Evolutionary conservation across 2,329 filamentous ascomycete genomes (phyloP).

Genomic region (Thelonectria blattea): DNA sequence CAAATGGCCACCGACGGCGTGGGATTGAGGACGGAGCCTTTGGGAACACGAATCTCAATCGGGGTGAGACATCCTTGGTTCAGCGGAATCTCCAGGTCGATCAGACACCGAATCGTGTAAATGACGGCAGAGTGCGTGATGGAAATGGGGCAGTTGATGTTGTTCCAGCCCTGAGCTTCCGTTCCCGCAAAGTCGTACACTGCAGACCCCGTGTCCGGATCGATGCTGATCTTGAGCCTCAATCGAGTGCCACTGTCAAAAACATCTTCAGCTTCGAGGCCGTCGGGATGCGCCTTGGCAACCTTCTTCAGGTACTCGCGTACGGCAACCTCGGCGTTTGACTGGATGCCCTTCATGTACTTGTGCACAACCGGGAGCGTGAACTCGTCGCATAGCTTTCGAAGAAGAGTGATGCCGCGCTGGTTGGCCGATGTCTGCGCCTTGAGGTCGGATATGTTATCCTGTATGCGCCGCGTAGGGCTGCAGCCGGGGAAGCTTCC

Average conservation of each 20-base stretch:
- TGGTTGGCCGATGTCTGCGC: conserved; percentile 52
- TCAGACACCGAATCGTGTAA: conserved; percentile 46
- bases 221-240: conserved; percentile 41
- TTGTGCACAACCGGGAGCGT: conserved; percentile 42
- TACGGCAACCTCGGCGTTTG: conserved; percentile 45
- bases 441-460: conserved; percentile 53
- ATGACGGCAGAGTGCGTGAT: conserved; percentile 49
- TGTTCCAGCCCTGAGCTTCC: conserved; percentile 43
- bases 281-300: conserved; percentile 52
- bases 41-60: conserved; percentile 43
- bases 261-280: conserved; percentile 40
- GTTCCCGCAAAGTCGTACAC: conserved; percentile 47
- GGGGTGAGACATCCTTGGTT: conserved; percentile 48
- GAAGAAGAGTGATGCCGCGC: conserved; percentile 45
- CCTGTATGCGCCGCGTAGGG: conserved; percentile 44
- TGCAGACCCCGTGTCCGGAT: conserved; percentile 40
- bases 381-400: conserved; percentile 43
- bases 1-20: conserved; percentile 42
- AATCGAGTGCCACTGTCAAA: conserved; percentile 48
- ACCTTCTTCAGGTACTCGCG: conserved; percentile 39
- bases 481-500: conserved; percentile 47
- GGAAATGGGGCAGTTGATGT: conserved; percentile 45
- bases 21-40: conserved; percentile 43
- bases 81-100: conserved; percentile 46
- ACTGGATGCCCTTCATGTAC: conserved; percentile 47